These are phyloP conservation scores for Mucor lusitanicus DNA, from an alignment of 371 early-diverging fungal species.

Conservation along the genomic window DNA sequence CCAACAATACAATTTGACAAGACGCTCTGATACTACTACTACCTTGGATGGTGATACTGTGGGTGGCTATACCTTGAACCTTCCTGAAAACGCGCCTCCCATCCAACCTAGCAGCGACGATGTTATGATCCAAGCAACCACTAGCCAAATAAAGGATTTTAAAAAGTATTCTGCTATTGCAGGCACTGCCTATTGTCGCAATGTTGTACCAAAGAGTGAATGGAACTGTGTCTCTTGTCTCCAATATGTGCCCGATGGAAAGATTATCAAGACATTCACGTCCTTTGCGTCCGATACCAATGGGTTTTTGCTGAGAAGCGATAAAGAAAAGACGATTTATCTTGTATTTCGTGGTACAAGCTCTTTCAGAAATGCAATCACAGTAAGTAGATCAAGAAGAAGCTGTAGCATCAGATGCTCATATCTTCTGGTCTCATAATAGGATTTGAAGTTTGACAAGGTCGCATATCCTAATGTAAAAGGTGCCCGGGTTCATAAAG, in stretches of 20 bases:
- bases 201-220: constrained; percentile 9
- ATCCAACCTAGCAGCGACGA: background rate
- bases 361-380: constrained; percentile 20
- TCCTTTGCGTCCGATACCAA: constrained; percentile 14
- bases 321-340: constrained; percentile 14
- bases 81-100: constrained; percentile 11
- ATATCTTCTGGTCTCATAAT: background rate
- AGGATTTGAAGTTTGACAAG: background rate
- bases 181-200: constrained; percentile 26
- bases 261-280: constrained; percentile 19
- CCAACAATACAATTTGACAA: background rate
- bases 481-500: constrained; percentile 11
- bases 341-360: constrained; percentile 31
- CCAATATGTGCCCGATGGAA: constrained; percentile 24
- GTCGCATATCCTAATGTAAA: constrained; percentile 9
- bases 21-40: background rate
- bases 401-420: background rate
- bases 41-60: background rate
- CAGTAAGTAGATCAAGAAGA: constrained; percentile 6
- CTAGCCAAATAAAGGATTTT: constrained; percentile 9
- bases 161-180: constrained; percentile 19
- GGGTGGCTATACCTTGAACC: constrained; percentile 11
- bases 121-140: background rate
- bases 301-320: constrained; percentile 26
- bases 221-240: constrained; percentile 26